Conservation (phyloP, 495 filamentous ascomycete genomes). For the Penicillium silybi region DNA sequence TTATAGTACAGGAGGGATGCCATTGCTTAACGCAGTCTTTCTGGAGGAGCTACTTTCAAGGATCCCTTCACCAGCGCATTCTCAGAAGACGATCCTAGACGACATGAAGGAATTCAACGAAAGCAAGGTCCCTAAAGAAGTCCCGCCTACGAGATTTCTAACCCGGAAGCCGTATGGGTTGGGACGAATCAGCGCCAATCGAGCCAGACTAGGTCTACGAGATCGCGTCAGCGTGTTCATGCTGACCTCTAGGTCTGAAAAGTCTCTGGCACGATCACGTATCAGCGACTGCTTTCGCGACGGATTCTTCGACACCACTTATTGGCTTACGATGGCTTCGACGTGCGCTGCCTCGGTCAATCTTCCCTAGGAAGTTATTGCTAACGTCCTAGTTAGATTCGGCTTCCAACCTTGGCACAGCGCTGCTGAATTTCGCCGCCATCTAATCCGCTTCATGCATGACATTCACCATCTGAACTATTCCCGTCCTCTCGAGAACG, state of each 20-base stretch:
- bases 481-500: background rate
- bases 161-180: background rate
- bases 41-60: background rate
- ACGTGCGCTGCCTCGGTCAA: background rate
- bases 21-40: background rate
- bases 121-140: too few relatives aligned
- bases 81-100: background rate
- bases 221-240: background rate
- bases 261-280: background rate
- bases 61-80: background rate
- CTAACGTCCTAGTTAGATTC: too few relatives aligned
- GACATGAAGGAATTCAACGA: too few relatives aligned
- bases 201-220: background rate
- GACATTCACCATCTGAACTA: background rate
- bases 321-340: background rate
- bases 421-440: constrained; percentile 10
- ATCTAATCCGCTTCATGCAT: background rate
- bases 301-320: background rate
- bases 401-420: constrained; percentile 38
- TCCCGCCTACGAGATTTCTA: background rate
- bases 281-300: background rate
- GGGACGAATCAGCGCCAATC: background rate
- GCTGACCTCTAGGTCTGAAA: background rate
- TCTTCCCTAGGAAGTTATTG: too few relatives aligned
- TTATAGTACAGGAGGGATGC: background rate